Percentiles rank a stretch among this genome's conserved stretches.
These are phyloP conservation scores for Verruconis gallopava DNA, from an alignment of 2,329 filamentous ascomycete species.

Conservation along the genomic window DNA sequence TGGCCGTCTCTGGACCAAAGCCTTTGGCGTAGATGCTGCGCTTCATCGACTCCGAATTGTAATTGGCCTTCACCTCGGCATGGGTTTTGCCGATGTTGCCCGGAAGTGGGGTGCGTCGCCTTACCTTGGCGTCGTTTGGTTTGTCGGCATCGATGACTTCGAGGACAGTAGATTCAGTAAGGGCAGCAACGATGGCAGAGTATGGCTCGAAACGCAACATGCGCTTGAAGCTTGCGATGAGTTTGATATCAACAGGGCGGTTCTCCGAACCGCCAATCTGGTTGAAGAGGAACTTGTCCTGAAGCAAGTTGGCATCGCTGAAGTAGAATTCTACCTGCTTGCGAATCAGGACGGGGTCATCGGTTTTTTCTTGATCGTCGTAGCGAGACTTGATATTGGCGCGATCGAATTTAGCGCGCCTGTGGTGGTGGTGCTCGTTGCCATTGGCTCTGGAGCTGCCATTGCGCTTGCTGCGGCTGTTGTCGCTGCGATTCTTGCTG, in stretches of 20 bases:
- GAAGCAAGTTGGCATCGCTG: slow-evolving; percentile 76
- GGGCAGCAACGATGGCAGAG: slow-evolving; percentile 66
- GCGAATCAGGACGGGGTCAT: slow-evolving; percentile 69
- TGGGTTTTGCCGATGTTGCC: slow-evolving; percentile 15
- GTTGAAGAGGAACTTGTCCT: slow-evolving; percentile 76
- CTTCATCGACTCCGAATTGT: slow-evolving; percentile 53
- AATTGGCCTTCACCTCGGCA: slow-evolving; percentile 28
- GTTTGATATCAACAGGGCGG: slow-evolving; percentile 64
- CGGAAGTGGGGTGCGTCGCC: slow-evolving; percentile 58
- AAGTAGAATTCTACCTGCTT: slow-evolving; percentile 96
- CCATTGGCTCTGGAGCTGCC: background rate
- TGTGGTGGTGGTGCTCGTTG: slow-evolving; percentile 2
- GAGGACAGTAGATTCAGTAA: slow-evolving; percentile 63
- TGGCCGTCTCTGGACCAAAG: slow-evolving; percentile 72
- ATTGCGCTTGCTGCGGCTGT: slow-evolving; percentile 1
- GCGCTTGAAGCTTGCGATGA: slow-evolving; percentile 79
- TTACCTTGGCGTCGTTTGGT: slow-evolving; percentile 32
- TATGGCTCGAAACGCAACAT: slow-evolving; percentile 93
- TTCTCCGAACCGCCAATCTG: slow-evolving; percentile 68
- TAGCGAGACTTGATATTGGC: slow-evolving; percentile 57
- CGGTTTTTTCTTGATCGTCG: slow-evolving; percentile 49
- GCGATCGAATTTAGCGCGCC: slow-evolving; percentile 21
- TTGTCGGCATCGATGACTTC: slow-evolving; percentile 59
- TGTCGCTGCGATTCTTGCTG: slow-evolving; percentile 1
- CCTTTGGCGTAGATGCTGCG: slow-evolving; percentile 86